Percentiles rank a stretch among this genome's conserved stretches.
Conservation (phyloP, 1,284 basidiomycete species). For the Irpex sp. region DNA sequence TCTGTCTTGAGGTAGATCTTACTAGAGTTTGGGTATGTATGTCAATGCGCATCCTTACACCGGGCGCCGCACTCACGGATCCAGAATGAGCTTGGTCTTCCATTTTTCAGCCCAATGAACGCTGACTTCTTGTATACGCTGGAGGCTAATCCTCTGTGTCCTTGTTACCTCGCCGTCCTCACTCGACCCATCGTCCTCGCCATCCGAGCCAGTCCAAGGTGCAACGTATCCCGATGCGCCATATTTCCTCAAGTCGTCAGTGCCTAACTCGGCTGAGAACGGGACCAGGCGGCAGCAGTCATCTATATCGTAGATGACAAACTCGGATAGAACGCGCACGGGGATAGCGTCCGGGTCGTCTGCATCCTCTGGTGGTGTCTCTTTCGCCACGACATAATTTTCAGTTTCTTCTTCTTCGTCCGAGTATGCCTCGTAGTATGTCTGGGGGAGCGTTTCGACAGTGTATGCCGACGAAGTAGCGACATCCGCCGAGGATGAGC, state of each 20-base stretch:
- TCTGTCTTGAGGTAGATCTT: conserved; percentile 37
- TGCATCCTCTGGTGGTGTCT: conserved; percentile 30
- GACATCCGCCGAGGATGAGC: not conserved
- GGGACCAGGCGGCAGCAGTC: conserved; percentile 31
- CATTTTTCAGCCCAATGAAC: conserved; percentile 32
- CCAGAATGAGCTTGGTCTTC: not conserved
- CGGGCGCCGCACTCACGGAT: conserved; percentile 2
- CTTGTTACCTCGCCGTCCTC: conserved; percentile 19
- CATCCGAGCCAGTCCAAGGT: conserved; percentile 22
- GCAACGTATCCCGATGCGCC: conserved; percentile 32
- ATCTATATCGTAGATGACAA: conserved; percentile 40
- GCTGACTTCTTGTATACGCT: conserved; percentile 41
- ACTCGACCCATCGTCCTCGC: conserved; percentile 16
- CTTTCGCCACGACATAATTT: conserved; percentile 23
- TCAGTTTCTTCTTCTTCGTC: not conserved
- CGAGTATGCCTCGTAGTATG: not conserved
- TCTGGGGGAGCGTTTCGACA: not conserved
- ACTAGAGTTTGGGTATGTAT: conserved; percentile 12
- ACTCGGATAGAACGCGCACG: conserved; percentile 45
- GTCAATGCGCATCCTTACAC: not conserved
- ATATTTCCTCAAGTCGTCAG: conserved; percentile 1
- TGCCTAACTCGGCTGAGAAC: conserved; percentile 18
- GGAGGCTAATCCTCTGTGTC: conserved; percentile 34
- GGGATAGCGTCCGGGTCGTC: conserved; percentile 33
- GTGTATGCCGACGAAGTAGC: not conserved